These are phyloP conservation scores for Tetracladium maxilliforme DNA, from an alignment of 2,329 filamentous ascomycete species.

Conservation along the genomic window DNA sequence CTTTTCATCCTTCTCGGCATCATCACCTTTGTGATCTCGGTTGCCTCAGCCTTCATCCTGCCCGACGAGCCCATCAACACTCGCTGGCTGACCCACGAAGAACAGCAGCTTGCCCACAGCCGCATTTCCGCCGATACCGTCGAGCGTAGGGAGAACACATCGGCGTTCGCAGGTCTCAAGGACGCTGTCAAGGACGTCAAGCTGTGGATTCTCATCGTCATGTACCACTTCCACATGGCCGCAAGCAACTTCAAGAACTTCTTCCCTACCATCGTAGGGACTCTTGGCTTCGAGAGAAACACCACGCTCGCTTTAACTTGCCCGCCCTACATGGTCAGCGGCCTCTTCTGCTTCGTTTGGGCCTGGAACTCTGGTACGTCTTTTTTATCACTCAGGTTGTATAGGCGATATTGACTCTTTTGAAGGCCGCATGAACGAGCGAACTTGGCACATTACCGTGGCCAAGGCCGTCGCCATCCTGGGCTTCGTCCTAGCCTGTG, in stretches of 20 bases:
- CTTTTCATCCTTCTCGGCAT: constrained; percentile 23
- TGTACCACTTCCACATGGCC: constrained; percentile 30
- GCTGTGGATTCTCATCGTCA: constrained; percentile 26
- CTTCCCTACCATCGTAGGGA: constrained; percentile 20
- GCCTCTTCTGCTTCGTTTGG: constrained; percentile 19
- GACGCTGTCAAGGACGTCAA: constrained; percentile 23
- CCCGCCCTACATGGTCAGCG: constrained; percentile 23
- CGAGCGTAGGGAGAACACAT: constrained; percentile 18
- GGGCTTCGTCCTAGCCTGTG: constrained; percentile 16
- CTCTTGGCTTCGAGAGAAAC: constrained; percentile 20
- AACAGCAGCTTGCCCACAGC: constrained; percentile 21
- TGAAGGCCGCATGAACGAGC: constrained; percentile 19
- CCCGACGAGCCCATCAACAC: constrained; percentile 19
- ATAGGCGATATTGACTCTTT: constrained; percentile 25
- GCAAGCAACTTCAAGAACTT: constrained; percentile 24
- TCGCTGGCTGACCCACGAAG: constrained; percentile 24
- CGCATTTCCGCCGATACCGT: constrained; percentile 26
- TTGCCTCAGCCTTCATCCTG: constrained; percentile 13
- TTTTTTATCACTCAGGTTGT: too few relatives aligned
- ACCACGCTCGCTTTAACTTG: constrained; percentile 25
- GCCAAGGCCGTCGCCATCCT: constrained; percentile 15
- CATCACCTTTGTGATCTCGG: constrained; percentile 13
- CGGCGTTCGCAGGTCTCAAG: constrained; percentile 21
- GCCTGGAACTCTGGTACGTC: constrained; percentile 22
- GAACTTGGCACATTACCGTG: constrained; percentile 20